Percentiles rank a stretch among this genome's conserved stretches.
Conservation (phyloP, 1,284 basidiomycete species). For the Microbotryum violaceum region DNA sequence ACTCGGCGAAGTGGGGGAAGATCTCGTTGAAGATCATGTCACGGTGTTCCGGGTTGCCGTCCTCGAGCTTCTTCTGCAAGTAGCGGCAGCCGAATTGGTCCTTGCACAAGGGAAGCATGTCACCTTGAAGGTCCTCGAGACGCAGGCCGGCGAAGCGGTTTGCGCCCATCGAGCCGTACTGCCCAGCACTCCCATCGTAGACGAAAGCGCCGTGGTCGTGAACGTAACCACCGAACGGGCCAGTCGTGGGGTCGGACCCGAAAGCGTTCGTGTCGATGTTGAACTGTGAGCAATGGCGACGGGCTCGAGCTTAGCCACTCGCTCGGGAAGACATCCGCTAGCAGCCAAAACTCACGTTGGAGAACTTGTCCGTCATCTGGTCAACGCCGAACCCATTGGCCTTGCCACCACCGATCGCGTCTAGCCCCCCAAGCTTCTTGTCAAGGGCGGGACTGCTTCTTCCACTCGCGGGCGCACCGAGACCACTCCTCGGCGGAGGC, state of each 20-base stretch:
- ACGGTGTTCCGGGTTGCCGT: slow-evolving; percentile 84
- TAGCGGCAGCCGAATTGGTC: slow-evolving; percentile 99
- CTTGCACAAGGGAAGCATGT: slow-evolving; percentile 89
- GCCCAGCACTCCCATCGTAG: slow-evolving; percentile 22
- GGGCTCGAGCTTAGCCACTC: neutral
- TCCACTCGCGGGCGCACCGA: slow-evolving; percentile 5
- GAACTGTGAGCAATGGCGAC: slow-evolving; percentile 9
- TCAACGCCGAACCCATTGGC: slow-evolving; percentile 17
- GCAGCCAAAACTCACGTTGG: slow-evolving; percentile 15
- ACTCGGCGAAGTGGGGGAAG: slow-evolving; percentile 92
- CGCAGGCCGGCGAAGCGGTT: slow-evolving; percentile 92
- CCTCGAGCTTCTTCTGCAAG: slow-evolving; percentile 97
- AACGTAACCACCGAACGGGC: slow-evolving; percentile 51
- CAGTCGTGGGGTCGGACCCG: slow-evolving; percentile 1
- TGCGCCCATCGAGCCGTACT: slow-evolving; percentile 45
- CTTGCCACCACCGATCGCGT: slow-evolving; percentile 1
- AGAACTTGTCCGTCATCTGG: slow-evolving; percentile 29
- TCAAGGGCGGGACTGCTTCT: slow-evolving; percentile 8
- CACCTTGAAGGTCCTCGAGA: slow-evolving; percentile 89
- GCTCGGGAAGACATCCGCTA: neutral
- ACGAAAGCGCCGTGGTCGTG: slow-evolving; percentile 32
- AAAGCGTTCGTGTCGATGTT: slow-evolving; percentile 45
- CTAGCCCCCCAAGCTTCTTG: slow-evolving; percentile 11
- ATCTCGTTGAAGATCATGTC: slow-evolving; percentile 99
- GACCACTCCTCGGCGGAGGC: slow-evolving; percentile 11